phyloP scores from a whole-genome alignment of 2,329 filamentous ascomycete genomes.

The Graphilbum ipis-grandicollis region DNA sequence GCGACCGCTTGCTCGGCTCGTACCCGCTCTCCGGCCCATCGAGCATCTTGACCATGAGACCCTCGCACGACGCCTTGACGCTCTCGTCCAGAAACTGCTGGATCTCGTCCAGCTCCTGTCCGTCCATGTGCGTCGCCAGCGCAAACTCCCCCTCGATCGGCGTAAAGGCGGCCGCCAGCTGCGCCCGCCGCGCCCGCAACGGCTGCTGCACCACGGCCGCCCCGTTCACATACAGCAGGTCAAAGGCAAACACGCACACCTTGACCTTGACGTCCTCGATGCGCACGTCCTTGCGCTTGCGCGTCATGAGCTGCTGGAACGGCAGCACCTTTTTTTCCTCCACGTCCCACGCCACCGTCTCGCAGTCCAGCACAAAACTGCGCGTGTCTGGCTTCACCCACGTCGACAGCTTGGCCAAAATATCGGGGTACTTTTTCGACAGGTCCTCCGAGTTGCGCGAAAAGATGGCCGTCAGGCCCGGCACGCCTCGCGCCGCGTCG shows the following conservation, averaged over 20 bases:
- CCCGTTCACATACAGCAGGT: conserved; percentile 84
- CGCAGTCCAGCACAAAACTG: conserved; percentile 96
- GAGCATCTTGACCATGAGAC: conserved; percentile 98
- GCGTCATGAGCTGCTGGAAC: conserved; percentile 95
- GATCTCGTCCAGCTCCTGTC: conserved; percentile 82
- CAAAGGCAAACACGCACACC: conserved; percentile 94
- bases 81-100: conserved; percentile 84
- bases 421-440: conserved; percentile 94
- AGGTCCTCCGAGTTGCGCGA: conserved; percentile 94
- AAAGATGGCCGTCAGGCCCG: conserved; percentile 82
- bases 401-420: conserved; percentile 66
- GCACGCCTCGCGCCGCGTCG: conserved; percentile 42
- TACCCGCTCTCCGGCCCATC: conserved; percentile 87
- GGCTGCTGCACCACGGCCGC: conserved; percentile 76
- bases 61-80: conserved; percentile 90
- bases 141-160: conserved; percentile 79
- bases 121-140: conserved; percentile 75
- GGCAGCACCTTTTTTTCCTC: conserved; percentile 87
- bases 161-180: conserved; percentile 55
- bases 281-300: conserved; percentile 95
- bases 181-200: conserved; percentile 64
- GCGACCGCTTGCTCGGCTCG: conserved; percentile 86
- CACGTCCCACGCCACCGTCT: conserved; percentile 95
- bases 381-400: conserved; percentile 86
- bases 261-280: conserved; percentile 90